phyloP scores from a whole-genome alignment of 2,329 filamentous ascomycete genomes.

The Gremmenia infestans region DNA sequence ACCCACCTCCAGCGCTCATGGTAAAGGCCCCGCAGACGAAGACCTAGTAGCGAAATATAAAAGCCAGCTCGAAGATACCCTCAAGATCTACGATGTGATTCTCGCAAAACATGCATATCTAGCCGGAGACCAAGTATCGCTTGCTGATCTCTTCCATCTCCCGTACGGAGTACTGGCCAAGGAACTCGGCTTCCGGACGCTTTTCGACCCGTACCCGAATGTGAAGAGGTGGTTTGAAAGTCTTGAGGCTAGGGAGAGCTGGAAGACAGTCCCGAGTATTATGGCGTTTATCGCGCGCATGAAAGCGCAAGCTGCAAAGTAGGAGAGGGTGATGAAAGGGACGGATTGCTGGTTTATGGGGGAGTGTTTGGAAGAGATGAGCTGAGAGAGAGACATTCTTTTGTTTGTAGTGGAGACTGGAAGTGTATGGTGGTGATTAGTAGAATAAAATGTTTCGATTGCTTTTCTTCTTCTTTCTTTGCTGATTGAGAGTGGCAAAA shows the following conservation, averaged over 20 bases:
- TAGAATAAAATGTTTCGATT: too few species aligned
- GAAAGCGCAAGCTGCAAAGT: background rate
- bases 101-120: conserved; percentile 26
- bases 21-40: conserved; percentile 13
- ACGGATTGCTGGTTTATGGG: background rate
- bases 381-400: too few species aligned
- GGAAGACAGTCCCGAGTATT: conserved; percentile 9
- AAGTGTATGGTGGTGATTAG: too few species aligned
- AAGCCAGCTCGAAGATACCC: conserved; percentile 13
- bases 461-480: too few species aligned
- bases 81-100: conserved; percentile 25
- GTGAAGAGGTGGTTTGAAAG: conserved; percentile 21
- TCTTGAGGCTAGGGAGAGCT: conserved; percentile 19
- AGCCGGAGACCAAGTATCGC: conserved; percentile 24
- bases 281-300: background rate
- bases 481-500: too few species aligned
- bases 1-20: conserved; percentile 7
- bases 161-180: conserved; percentile 20
- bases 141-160: conserved; percentile 28
- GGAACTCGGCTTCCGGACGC: conserved; percentile 9
- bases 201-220: conserved; percentile 19
- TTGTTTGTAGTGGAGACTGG: too few species aligned
- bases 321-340: background rate
- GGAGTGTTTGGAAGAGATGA: too few species aligned
- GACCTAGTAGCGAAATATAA: conserved; percentile 7